Conservation (phyloP, 129 eudicot genomes). For the Pittosporum tobira region DNA sequence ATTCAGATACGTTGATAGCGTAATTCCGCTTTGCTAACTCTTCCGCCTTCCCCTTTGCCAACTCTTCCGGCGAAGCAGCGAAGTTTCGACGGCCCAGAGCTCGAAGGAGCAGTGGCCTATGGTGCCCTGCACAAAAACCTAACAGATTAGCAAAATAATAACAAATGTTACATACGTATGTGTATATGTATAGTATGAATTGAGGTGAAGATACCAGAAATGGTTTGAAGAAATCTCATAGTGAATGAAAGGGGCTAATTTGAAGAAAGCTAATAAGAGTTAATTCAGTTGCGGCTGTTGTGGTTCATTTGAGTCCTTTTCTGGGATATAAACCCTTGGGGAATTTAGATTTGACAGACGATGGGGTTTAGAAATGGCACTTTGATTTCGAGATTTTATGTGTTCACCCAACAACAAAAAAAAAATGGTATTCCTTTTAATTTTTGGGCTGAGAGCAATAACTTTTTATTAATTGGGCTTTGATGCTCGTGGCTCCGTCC, state of each 20-base stretch:
- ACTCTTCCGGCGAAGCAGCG: slow-evolving; percentile 44
- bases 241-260: neutral
- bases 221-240: slow-evolving; percentile 54
- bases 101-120: slow-evolving; percentile 34
- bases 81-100: slow-evolving; percentile 51
- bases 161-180: neutral
- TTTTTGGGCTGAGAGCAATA: no score
- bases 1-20: slow-evolving; percentile 75
- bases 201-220: slow-evolving; percentile 35
- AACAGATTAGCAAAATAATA: neutral
- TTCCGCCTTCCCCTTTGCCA: slow-evolving; percentile 40
- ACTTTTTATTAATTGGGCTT: no score
- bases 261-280: neutral
- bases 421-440: no score
- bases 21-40: slow-evolving; percentile 61
- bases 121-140: slow-evolving; percentile 28
- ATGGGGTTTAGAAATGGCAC: no score
- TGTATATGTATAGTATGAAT: neutral
- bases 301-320: neutral
- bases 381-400: no score
- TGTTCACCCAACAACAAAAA: no score
- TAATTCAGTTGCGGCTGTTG: neutral
- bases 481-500: no score
- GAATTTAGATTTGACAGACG: no score
- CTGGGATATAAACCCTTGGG: neutral